phyloP scores from a whole-genome alignment of 1,284 basidiomycete species.

The Apiotrichum domesticum region DNA sequence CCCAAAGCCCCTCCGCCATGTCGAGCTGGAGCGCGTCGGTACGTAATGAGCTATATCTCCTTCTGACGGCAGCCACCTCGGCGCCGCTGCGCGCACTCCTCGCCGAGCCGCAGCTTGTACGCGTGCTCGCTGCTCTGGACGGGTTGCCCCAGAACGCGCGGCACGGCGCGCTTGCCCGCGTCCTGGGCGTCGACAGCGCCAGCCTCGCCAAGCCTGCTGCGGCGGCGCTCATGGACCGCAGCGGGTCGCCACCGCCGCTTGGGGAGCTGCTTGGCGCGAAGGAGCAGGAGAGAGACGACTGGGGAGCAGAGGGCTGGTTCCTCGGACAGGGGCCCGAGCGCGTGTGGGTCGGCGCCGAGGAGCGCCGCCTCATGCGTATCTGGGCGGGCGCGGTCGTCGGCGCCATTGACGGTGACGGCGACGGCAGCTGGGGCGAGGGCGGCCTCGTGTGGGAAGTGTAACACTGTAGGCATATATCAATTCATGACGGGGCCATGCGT shows the following conservation, averaged over 20 bases:
- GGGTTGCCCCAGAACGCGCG: conserved; percentile 13
- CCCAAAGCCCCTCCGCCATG: conserved; percentile 40
- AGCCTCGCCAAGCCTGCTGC: conserved; percentile 25
- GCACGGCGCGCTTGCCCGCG: conserved; percentile 23
- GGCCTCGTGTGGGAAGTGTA: conserved; percentile 36
- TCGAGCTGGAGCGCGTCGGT: conserved; percentile 44
- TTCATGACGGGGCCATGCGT: conserved; percentile 1
- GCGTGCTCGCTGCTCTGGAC: conserved; percentile 35
- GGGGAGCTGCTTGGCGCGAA: conserved; percentile 21
- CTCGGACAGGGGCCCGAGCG: conserved; percentile 20
- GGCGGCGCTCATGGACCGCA: conserved; percentile 21
- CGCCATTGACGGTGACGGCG: conserved; percentile 29
- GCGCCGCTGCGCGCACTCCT: conserved; percentile 32
- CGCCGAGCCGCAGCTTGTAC: conserved; percentile 23
- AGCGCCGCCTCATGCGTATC: conserved; percentile 31
- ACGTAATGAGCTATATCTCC: conserved; percentile 7
- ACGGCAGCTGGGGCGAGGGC: conserved; percentile 32
- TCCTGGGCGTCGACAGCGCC: conserved; percentile 32
- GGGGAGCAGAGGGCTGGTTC: conserved; percentile 31
- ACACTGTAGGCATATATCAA: neutral
- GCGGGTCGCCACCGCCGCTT: conserved; percentile 33
- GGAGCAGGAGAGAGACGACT: conserved; percentile 3
- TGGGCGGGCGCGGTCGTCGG: conserved; percentile 32
- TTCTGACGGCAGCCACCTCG: conserved; percentile 31
- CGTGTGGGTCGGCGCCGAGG: conserved; percentile 40